Conservation (phyloP, 495 filamentous ascomycete genomes). For the Cenococcum geophilum region DNA sequence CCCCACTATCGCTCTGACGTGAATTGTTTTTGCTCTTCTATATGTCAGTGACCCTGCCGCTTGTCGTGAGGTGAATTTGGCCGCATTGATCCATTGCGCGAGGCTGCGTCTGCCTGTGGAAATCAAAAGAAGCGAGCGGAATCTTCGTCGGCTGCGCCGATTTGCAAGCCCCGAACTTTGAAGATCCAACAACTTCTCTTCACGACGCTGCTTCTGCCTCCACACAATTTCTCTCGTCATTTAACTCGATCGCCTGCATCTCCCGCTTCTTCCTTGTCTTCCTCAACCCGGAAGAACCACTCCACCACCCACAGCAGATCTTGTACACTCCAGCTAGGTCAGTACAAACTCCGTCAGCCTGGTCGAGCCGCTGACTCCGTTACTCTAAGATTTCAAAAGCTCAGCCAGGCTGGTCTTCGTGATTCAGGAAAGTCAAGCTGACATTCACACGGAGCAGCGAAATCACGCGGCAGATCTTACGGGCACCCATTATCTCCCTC, state of each 20-base stretch:
- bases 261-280: conserved; percentile 2
- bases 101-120: conserved; percentile 26
- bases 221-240: background rate
- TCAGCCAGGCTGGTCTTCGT: no score
- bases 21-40: background rate
- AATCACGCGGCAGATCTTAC: no score
- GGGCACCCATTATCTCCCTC: background rate
- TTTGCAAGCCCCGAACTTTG: background rate
- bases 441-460: no score
- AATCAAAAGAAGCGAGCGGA: conserved; percentile 23
- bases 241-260: conserved; percentile 3
- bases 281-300: background rate
- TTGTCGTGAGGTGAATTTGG: background rate
- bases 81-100: conserved; percentile 2
- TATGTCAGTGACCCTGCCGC: background rate
- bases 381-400: background rate
- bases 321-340: background rate
- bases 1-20: background rate
- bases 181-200: conserved; percentile 1
- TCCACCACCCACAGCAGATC: background rate
- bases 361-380: background rate
- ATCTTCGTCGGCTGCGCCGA: conserved; percentile 20
- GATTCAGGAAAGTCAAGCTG: no score
- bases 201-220: background rate
- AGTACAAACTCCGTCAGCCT: conserved; percentile 4